A percentile compares a stretch with the other conserved stretches of the same genome.
Conservation (phyloP, 352 stramenopile species). For the Pythium guiyangense region DNA sequence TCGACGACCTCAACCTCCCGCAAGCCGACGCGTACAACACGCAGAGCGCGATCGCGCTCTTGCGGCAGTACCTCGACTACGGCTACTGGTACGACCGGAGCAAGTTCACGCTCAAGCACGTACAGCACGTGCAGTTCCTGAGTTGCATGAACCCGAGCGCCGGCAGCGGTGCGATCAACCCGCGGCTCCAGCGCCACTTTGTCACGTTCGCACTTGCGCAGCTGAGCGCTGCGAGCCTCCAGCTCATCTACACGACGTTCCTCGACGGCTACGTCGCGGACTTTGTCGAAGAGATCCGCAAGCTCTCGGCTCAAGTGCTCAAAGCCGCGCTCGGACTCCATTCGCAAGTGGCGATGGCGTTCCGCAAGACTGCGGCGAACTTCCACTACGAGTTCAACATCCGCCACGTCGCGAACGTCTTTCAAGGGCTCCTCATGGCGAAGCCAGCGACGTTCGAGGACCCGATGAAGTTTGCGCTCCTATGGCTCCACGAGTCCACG, state of each 20-base stretch:
- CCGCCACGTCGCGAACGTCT: constrained; percentile 92
- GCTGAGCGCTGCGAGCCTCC: constrained; percentile 80
- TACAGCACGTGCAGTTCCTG: constrained; percentile 93
- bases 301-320: constrained; percentile 79
- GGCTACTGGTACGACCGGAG: constrained; percentile 92
- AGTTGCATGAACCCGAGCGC: constrained; percentile 95
- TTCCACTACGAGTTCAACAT: constrained; percentile 99
- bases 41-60: constrained; percentile 90
- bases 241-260: constrained; percentile 95
- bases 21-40: constrained; percentile 94
- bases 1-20: constrained; percentile 95
- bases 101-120: constrained; percentile 92
- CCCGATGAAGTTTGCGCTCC: constrained; percentile 84
- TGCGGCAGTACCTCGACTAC: constrained; percentile 95
- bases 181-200: constrained; percentile 94
- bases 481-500: constrained; percentile 96
- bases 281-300: constrained; percentile 92
- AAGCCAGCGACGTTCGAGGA: constrained; percentile 84
- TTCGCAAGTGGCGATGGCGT: constrained; percentile 59
- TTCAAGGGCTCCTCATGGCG: constrained; percentile 92
- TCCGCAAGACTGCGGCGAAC: constrained; percentile 93
- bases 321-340: constrained; percentile 90
- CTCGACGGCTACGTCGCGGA: constrained; percentile 91
- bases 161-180: constrained; percentile 92
- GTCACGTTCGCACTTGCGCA: constrained; percentile 92